Conservation (phyloP, 768 basidiomycete genomes). For the Kwoniella europaea region DNA sequence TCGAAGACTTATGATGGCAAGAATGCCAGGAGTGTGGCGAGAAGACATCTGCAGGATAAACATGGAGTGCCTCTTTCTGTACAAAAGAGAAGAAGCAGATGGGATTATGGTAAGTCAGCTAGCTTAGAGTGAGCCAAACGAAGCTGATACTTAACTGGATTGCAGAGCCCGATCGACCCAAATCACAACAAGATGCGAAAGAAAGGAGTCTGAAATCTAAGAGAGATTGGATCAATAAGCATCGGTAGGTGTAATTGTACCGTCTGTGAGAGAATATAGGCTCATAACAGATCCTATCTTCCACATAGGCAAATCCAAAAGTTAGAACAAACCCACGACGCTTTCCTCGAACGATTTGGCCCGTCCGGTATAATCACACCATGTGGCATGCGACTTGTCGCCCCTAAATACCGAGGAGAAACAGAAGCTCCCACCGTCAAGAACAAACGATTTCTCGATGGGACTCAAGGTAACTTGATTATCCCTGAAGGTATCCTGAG, state of each 20-base stretch:
- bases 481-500: conserved; percentile 19
- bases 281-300: background rate
- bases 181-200: conserved; percentile 56
- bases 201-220: conserved; percentile 57
- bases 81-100: conserved; percentile 59
- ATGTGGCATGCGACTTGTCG: conserved; percentile 28
- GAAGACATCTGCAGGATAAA: conserved; percentile 60
- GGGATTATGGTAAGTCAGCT: conserved; percentile 59
- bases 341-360: conserved; percentile 29
- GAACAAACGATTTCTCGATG: conserved; percentile 16
- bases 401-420: conserved; percentile 18
- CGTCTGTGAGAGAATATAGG: background rate
- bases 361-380: conserved; percentile 29
- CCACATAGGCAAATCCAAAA: conserved; percentile 14
- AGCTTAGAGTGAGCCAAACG: background rate
- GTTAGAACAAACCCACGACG: conserved; percentile 15
- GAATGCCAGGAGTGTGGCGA: conserved; percentile 60
- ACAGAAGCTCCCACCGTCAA: background rate
- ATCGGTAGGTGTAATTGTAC: conserved; percentile 44
- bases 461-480: conserved; percentile 18
- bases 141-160: conserved; percentile 10
- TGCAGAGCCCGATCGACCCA: conserved; percentile 58
- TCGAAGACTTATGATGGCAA: conserved; percentile 60
- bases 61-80: conserved; percentile 58
- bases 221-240: conserved; percentile 59